Conservation (phyloP, 768 basidiomycete species). For the Trametes coccinea region DNA sequence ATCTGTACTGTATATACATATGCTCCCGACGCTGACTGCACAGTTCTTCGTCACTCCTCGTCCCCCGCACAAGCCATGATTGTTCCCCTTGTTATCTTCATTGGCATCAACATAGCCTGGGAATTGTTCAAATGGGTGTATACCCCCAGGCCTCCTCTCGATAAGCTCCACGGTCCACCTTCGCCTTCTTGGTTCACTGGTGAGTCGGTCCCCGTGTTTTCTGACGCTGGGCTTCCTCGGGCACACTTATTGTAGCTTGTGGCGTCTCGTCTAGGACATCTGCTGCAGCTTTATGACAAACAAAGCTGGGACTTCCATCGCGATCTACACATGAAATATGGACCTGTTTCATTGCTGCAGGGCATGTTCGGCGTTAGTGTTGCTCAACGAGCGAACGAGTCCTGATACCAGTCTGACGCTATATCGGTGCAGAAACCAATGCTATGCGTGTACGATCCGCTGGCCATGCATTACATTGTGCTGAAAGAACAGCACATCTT, state of each 20-base stretch:
- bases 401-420: not conserved
- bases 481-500: slow-evolving; percentile 19
- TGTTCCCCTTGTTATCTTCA: not conserved
- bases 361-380: slow-evolving; percentile 9
- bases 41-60: not conserved
- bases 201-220: not conserved
- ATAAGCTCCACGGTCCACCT: slow-evolving; percentile 18
- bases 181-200: slow-evolving; percentile 4
- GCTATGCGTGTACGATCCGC: slow-evolving; percentile 19
- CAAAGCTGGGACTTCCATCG: slow-evolving; percentile 15
- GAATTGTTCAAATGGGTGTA: not conserved
- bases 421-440: not conserved
- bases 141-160: not conserved
- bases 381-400: not conserved
- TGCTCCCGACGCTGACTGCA: not conserved
- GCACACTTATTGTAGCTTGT: not conserved
- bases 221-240: too few relatives aligned
- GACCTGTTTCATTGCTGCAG: slow-evolving; percentile 11
- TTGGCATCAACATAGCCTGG: not conserved
- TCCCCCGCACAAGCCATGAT: not conserved
- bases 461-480: slow-evolving; percentile 18
- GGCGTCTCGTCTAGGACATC: slow-evolving; percentile 3
- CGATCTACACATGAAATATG: slow-evolving; percentile 8
- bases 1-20: too few relatives aligned
- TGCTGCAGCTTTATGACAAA: slow-evolving; percentile 5